Evolutionary conservation across 345 rosid genomes (phyloP).

Genomic region (Brassica rapa): DNA sequence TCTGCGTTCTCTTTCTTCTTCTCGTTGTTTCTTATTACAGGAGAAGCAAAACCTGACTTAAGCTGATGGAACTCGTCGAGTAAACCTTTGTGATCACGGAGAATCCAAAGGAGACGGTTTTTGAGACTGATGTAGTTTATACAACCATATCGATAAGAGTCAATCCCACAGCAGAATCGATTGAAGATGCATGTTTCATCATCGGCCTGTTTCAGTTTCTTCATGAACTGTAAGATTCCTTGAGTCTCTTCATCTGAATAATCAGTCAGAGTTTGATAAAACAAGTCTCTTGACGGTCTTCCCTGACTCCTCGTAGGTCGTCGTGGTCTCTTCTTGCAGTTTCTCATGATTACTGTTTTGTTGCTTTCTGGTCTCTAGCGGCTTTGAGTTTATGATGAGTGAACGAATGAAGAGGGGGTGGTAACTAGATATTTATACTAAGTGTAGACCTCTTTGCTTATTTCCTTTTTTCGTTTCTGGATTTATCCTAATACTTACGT

Average conservation of each 20-base stretch:
- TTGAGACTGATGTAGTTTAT: neutral
- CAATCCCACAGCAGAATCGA: neutral
- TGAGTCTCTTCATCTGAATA: conserved; percentile 11
- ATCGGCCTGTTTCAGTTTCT: neutral
- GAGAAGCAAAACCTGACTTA: neutral
- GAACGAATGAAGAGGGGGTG: neutral
- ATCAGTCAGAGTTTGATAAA: neutral
- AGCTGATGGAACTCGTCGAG: neutral
- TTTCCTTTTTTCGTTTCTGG: neutral
- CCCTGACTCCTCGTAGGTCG: neutral
- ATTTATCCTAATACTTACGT: neutral
- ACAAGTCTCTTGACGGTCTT: neutral
- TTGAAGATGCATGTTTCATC: neutral
- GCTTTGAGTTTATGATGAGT: neutral
- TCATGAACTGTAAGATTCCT: neutral
- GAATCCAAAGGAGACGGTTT: neutral
- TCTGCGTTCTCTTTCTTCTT: neutral
- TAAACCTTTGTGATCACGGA: neutral
- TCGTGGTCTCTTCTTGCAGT: neutral
- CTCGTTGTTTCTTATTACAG: neutral
- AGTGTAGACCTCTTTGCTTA: neutral
- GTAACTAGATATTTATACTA: neutral
- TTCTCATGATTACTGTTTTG: neutral
- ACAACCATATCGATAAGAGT: neutral
- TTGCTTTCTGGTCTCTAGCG: neutral